Conservation (phyloP, 768 basidiomycete genomes). For the Pleurotus djamor region DNA sequence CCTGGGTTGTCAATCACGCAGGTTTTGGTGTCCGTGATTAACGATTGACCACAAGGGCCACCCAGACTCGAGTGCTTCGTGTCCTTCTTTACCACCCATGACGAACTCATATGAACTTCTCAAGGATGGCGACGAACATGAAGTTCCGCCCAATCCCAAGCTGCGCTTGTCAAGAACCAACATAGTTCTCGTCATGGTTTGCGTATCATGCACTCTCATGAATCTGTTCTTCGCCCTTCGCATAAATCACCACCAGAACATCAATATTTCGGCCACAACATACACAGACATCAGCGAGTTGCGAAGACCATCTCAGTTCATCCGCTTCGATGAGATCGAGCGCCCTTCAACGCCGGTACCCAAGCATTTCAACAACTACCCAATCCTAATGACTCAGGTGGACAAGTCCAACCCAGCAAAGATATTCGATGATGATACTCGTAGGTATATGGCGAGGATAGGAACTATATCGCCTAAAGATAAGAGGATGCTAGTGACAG, state of each 20-base stretch:
- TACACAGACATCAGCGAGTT: slow-evolving; percentile 11
- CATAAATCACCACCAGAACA: not conserved
- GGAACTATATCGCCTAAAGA: slow-evolving; percentile 17
- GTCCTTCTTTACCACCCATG: too few species aligned
- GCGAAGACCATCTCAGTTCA: slow-evolving; percentile 24
- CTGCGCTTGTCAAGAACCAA: too few species aligned
- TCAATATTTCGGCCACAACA: slow-evolving; percentile 21
- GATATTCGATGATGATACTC: slow-evolving; percentile 2
- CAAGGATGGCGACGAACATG: too few species aligned
- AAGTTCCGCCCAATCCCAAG: too few species aligned
- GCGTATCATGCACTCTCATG: not conserved
- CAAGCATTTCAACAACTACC: slow-evolving; percentile 6
- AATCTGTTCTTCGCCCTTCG: not conserved
- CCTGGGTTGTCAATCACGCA: too few species aligned
- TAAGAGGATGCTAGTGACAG: slow-evolving; percentile 9
- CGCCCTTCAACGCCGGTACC: slow-evolving; percentile 12
- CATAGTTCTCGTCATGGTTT: not conserved
- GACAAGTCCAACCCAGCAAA: not conserved
- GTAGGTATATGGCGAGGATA: slow-evolving; percentile 10
- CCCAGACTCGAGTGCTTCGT: too few species aligned
- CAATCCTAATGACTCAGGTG: slow-evolving; percentile 4
- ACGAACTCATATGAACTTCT: too few species aligned
- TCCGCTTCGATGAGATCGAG: slow-evolving; percentile 20
- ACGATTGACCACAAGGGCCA: too few species aligned
- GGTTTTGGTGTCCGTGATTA: too few species aligned